Base-by-base conservation (phyloP, 73 alveolate species). In the Blepharisma stoltei region DNA sequence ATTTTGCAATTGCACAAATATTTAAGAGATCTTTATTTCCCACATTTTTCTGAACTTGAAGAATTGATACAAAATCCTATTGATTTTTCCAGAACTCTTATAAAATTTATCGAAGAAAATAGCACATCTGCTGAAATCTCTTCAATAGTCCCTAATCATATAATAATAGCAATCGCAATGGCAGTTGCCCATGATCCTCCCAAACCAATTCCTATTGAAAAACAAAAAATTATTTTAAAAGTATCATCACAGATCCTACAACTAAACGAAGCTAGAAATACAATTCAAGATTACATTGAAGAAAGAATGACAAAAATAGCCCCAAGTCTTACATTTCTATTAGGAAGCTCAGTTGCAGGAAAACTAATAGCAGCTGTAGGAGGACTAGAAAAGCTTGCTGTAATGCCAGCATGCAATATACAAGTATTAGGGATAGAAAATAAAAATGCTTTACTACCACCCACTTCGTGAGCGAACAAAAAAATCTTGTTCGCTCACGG, bases 351-450 rank as follows among this genome's bases (percentile, higher is more conserved):
- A 46, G 91, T 90, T 14, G 96, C 99, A 0, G 93, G 98, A 7
- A 94, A 91, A 76, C 66, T 96, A 69, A 87, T 96, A 6, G 91
- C 98, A 1, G 94, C 96, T 53, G 98, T 97, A 5, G 99, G 99
- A n/a, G 97, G 98, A 6, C 76, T 96, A 43, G 86, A 84, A 41
- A 97, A 92, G 54, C 92, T 96, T 32, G 86, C 96, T 2, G 90
- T 76, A 68, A 92, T 95, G 60, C 98, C 98, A n/a, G 98, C 98
- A 52, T 89, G 98, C 55, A 93, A 93, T 71, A 92, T 96, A 6
- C 83, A 94, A 67, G 98, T 94, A 43, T 80, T 96, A 91, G 99
- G 99, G 4, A 54, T 91, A 27, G 77, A 67, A 75, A 94, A 86
- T 89, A 92, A 90, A 83, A 87, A 88, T 47, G 71, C 77, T 78